Percentiles rank a stretch among this genome's conserved stretches.
Conservation (phyloP, 192 early-diverging fungal genomes). For the Gamsiella multidivaricata region DNA sequence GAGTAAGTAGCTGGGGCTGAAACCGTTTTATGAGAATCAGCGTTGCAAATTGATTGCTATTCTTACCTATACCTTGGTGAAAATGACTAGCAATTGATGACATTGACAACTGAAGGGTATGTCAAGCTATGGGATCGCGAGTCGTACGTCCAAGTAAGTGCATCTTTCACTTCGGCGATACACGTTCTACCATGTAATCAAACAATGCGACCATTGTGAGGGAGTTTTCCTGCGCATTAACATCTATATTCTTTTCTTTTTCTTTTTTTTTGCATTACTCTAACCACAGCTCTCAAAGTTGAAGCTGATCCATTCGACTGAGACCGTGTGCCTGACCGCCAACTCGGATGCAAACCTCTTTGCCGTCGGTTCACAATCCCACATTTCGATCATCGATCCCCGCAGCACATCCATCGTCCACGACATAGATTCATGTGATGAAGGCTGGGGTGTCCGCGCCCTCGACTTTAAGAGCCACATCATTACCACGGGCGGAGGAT, state of each 20-base stretch:
- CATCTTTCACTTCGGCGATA: not conserved
- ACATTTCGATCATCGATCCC: conserved; percentile 53
- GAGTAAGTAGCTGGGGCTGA: conserved; percentile 10
- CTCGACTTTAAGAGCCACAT: conserved; percentile 59
- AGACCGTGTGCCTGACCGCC: conserved; percentile 53
- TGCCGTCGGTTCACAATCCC: conserved; percentile 56
- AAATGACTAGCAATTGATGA: conserved; percentile 56
- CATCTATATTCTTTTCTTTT: not conserved
- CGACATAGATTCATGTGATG: conserved; percentile 67
- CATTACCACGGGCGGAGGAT: conserved; percentile 72
- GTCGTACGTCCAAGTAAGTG: conserved; percentile 23
- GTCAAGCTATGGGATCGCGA: conserved; percentile 73
- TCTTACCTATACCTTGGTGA: not conserved
- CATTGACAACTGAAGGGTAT: conserved; percentile 68
- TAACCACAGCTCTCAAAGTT: conserved; percentile 21
- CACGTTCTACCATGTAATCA: not conserved
- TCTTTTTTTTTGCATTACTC: not conserved
- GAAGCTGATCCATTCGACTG: conserved; percentile 25
- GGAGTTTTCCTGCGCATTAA: not conserved
- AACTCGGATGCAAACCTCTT: conserved; percentile 43
- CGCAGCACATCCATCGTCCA: conserved; percentile 53
- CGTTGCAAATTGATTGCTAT: not conserved
- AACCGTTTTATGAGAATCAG: not conserved
- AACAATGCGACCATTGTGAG: not conserved
- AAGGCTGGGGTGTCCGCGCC: conserved; percentile 77